These are phyloP conservation scores for Aureobasidium sp. DNA, from an alignment of 2,329 filamentous ascomycete genomes.

Conservation along the genomic window DNA sequence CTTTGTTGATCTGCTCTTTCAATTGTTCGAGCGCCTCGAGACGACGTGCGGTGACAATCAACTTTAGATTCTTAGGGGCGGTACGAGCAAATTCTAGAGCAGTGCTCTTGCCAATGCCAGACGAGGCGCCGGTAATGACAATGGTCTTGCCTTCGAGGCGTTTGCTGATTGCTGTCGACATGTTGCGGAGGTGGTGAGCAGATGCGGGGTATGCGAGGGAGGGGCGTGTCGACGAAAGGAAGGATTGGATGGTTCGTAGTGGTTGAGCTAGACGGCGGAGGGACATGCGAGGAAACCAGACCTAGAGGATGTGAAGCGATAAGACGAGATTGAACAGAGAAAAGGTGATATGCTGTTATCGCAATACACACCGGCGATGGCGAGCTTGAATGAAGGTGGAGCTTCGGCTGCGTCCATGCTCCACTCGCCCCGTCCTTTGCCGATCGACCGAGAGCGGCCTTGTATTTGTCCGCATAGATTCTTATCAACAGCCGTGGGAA, in stretches of 20 bases:
- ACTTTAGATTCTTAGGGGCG: slow-evolving; percentile 67
- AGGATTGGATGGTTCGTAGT: background rate
- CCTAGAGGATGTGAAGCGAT: background rate
- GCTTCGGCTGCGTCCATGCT: background rate
- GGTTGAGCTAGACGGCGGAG: background rate
- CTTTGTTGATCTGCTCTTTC: slow-evolving; percentile 65
- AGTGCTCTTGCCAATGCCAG: slow-evolving; percentile 75
- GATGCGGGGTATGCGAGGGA: slow-evolving; percentile 6
- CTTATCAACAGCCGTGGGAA: background rate
- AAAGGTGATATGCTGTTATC: background rate
- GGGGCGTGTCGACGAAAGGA: background rate
- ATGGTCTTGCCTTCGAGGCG: slow-evolving; percentile 92
- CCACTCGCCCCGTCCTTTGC: slow-evolving; percentile 7
- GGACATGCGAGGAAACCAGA: slow-evolving; percentile 2
- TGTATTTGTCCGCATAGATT: background rate
- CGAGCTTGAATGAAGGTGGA: slow-evolving; percentile 1
- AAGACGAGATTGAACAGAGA: background rate
- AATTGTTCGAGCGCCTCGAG: slow-evolving; percentile 71
- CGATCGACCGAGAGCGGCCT: slow-evolving; percentile 1
- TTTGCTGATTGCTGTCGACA: slow-evolving; percentile 64
- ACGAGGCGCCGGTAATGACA: slow-evolving; percentile 84
- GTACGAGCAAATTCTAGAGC: slow-evolving; percentile 93
- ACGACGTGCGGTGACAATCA: slow-evolving; percentile 84
- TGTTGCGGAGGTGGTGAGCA: slow-evolving; percentile 35
- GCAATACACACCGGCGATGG: background rate